Conservation (phyloP, 2,329 filamentous ascomycete genomes). For the Dactylellina parvicollis region DNA sequence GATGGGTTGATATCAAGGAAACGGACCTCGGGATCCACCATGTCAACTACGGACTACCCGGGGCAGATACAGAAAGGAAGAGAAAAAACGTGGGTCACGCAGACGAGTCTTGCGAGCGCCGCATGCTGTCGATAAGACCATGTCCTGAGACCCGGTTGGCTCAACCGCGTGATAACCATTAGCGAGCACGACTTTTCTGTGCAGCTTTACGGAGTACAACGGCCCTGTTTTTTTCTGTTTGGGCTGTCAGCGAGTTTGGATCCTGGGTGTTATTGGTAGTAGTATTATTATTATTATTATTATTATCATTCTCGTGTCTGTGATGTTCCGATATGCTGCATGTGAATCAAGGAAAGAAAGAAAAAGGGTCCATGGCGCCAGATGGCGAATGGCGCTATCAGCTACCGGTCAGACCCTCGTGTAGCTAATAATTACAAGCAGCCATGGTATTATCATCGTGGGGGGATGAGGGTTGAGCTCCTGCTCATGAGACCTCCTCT, state of each 20-base stretch:
- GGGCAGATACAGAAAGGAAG: background rate
- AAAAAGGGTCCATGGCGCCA: background rate
- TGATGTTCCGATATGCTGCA: conserved; percentile 29
- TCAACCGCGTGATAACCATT: conserved; percentile 19
- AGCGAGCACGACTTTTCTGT: conserved; percentile 6
- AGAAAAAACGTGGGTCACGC: conserved; percentile 49
- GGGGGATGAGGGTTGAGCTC: background rate
- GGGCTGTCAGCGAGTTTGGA: too few relatives aligned
- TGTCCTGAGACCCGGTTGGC: conserved; percentile 1
- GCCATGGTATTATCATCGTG: background rate
- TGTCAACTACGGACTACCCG: background rate
- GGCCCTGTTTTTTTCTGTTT: too few relatives aligned
- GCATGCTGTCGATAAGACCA: conserved; percentile 2
- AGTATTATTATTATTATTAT: too few relatives aligned
- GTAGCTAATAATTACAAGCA: too few relatives aligned
- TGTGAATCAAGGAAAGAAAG: too few relatives aligned
- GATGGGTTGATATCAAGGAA: too few relatives aligned
- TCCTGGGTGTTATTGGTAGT: too few relatives aligned
- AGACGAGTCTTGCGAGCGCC: conserved; percentile 22
- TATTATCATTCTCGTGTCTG: background rate
- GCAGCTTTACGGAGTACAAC: too few relatives aligned
- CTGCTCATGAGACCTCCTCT: conserved; percentile 2
- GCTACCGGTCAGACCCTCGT: too few relatives aligned
- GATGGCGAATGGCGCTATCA: background rate
- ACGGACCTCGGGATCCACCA: conserved; percentile 24